Evolutionary conservation across 2,329 filamentous ascomycete species (phyloP), one percentile per base, ranked within the genome.

Genomic region (Epichloe coenophiala): DNA sequence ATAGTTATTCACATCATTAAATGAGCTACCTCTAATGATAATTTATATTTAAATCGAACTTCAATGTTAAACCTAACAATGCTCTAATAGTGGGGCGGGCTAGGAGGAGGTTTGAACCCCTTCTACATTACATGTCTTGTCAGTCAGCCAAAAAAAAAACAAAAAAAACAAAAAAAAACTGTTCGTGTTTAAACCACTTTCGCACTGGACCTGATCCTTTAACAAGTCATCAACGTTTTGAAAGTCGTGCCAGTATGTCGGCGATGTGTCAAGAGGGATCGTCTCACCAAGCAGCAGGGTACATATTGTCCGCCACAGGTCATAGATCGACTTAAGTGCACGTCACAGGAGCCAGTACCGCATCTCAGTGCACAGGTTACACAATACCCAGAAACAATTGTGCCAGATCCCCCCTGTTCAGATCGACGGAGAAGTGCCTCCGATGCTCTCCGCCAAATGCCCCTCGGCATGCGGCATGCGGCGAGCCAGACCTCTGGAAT

Each of bases 331-430:
- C 15, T 33, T 48, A 12, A 46, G 51, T 45, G 51, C 41, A 53
- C 44, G n/a, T 39, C 41, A 12, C 45, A 44, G 13, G 9, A 27
- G 19, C 17, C 33, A 36, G 48, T 48, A 47, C 51, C 49, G 51
- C 51, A 51, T 51, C 51, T 50, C 45, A 47, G 51, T 53, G 48
- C 33, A 21, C 49, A 35, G 33, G 48, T 53, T 40, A 48, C 51
- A 51, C 51, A 21, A 11, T 7, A 49, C 40, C 40, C 40, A 37
- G 40, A 43, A 36, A 27, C 40, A 38, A 27, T 31, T 8, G 47
- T 48, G 39, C 13, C 17, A 19, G 46, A 47, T 31, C 21, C 39
- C 19, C 40, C 38, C 31, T 44, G n/a, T 44, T 27, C 40, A 43
- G 40, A 44, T 44, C 35, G 19, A 17, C 40, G 47, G 40, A 38